These are phyloP conservation scores for Cutaneotrichosporon sp. DNA, from an alignment of 1,284 basidiomycete genomes.

Conservation along the genomic window DNA sequence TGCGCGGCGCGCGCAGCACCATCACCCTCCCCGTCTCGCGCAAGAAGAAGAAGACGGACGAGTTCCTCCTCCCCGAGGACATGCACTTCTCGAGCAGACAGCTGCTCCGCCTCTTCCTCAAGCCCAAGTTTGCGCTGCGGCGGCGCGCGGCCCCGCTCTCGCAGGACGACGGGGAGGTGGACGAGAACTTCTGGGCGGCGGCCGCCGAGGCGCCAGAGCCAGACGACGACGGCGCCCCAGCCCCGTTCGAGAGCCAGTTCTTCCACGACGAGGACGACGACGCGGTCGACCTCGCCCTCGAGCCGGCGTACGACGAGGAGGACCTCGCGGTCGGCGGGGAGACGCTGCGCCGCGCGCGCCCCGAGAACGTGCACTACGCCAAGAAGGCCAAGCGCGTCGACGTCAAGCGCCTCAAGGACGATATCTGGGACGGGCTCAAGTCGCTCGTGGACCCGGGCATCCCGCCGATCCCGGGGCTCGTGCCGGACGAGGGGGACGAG, in stretches of 20 bases:
- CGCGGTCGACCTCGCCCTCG: conserved; percentile 64
- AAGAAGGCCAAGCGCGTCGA: conserved; percentile 97
- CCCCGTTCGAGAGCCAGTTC: conserved; percentile 93
- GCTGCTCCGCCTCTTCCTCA: conserved; percentile 88
- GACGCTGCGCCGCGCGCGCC: conserved; percentile 70
- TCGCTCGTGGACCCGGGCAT: conserved; percentile 56
- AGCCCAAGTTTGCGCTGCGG: conserved; percentile 86
- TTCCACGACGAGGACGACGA: conserved; percentile 89
- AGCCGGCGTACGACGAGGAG: conserved; percentile 61
- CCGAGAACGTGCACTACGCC: conserved; percentile 91
- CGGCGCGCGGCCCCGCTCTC: conserved; percentile 64
- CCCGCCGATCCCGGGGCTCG: neutral
- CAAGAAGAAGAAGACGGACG: conserved; percentile 61
- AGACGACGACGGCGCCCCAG: conserved; percentile 62
- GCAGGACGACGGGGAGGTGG: conserved; percentile 67
- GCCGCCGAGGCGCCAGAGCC: conserved; percentile 81
- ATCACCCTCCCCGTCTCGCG: conserved; percentile 63
- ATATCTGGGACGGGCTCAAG: conserved; percentile 91
- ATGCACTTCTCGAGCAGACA: conserved; percentile 94
- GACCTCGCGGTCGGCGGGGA: conserved; percentile 80
- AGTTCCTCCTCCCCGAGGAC: conserved; percentile 88
- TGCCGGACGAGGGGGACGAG: neutral
- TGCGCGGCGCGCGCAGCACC: conserved; percentile 65
- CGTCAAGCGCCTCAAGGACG: conserved; percentile 94
- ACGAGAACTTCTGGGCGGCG: conserved; percentile 93